phyloP scores from a whole-genome alignment of 768 basidiomycete species.

The Tephrocybe rancida region DNA sequence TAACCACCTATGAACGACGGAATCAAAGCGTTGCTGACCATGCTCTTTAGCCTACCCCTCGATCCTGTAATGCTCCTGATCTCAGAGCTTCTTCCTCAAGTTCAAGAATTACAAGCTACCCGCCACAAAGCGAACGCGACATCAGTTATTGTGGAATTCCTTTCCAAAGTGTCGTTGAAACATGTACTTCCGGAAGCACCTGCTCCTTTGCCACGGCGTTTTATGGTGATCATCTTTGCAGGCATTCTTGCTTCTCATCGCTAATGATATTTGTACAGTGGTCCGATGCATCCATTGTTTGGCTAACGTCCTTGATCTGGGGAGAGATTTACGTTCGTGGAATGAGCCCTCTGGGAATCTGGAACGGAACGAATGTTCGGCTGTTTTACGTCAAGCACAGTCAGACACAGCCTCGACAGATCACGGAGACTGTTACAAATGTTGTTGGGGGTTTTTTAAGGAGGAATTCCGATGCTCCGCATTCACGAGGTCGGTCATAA shows the following conservation, averaged over 20 bases:
- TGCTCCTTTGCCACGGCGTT: constrained; percentile 67
- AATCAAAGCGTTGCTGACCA: background rate
- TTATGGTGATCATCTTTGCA: constrained; percentile 51
- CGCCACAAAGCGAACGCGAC: constrained; percentile 63
- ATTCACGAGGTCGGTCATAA: constrained; percentile 11
- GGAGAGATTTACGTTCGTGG: constrained; percentile 93
- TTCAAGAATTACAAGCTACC: constrained; percentile 80
- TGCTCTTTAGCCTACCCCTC: constrained; percentile 69
- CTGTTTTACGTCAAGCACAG: constrained; percentile 92
- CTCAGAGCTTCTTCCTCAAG: constrained; percentile 83
- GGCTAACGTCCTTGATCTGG: constrained; percentile 95
- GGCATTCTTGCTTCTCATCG: background rate
- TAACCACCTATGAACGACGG: constrained; percentile 30
- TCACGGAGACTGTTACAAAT: constrained; percentile 77
- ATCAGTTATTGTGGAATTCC: constrained; percentile 71
- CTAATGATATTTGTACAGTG: constrained; percentile 51
- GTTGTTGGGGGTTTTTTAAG: constrained; percentile 81
- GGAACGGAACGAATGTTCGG: constrained; percentile 88
- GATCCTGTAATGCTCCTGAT: constrained; percentile 88
- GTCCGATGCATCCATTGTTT: constrained; percentile 89
- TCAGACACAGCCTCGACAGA: constrained; percentile 65
- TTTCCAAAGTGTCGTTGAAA: constrained; percentile 67
- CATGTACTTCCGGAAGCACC: constrained; percentile 76
- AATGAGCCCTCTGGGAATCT: constrained; percentile 85
- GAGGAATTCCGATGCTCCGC: constrained; percentile 40